Evolutionary conservation across 805 yeast genomes (phyloP), one percentile per base, ranked within the genome.

Genomic region (Kodamaea kaohsiungensis): DNA sequence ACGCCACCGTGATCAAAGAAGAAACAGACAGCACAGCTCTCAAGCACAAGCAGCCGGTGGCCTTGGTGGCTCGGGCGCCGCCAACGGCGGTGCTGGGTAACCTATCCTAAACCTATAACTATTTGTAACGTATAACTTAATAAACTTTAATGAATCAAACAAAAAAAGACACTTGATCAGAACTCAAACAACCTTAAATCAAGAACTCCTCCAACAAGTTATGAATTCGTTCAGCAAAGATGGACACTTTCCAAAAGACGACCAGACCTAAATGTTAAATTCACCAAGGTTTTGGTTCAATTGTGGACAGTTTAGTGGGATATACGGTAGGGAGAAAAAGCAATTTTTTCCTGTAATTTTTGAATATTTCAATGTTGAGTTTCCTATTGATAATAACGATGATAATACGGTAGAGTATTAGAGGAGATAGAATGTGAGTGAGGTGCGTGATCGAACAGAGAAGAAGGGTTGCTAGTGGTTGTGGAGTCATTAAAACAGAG

Each of bases 1-100:
- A 64, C 73, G 79, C 58, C 79, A 74, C 56, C 72, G 79, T 53
- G 79, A 76, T 47, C 79, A 73, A 65, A 71, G 80, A 63, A 70
- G 79, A 63, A 66, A 68, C 55, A 71, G 78, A 59, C 78, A 73
- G 43, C 76, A 71, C 54, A 48, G 33, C 54, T 46, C 54, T 9
- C 51, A 47, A 22, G 54, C 54, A 15, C 54, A 52, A 37, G 27
- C 55, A 64, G 63, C 48, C 67, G 60, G 53, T 60, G 63, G 52
- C 59, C 59, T 53, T 53, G 46, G 19, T 62, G 22, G 43, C 3
- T 12, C 43, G 3, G 51, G 53, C 54, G 43, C 39, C 54, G 50
- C 40, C 27, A 37, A 53, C n/a, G 30, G 53, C 27, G 53, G 48
- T 30, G 53, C 39, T 16, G 49, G n/a, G n/a, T 22, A 22, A 22